Conservation (phyloP, 805 yeast species). For the Starmerella ratchasimensis region DNA sequence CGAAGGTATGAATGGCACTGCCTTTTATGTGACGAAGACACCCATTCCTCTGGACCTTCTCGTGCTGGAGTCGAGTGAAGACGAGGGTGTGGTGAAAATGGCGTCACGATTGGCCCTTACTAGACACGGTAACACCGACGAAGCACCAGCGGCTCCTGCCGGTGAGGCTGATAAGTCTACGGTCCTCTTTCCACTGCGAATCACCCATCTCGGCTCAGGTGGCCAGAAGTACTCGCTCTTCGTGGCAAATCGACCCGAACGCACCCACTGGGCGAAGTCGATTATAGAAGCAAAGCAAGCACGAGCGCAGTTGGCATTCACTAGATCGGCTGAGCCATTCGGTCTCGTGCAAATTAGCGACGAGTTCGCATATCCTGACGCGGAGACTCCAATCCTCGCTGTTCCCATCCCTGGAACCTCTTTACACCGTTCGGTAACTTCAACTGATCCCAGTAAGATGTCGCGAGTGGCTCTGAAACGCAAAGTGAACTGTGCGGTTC, state of each 20-base stretch:
- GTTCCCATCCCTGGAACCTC: conserved; percentile 25
- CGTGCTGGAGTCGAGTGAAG: conserved; percentile 41
- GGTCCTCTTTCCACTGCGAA: conserved; percentile 25
- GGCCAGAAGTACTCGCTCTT: conserved; percentile 26
- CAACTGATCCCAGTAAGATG: conserved; percentile 5
- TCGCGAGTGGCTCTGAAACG: conserved; percentile 24
- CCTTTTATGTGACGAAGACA: conserved; percentile 25
- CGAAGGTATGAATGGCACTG: conserved; percentile 26
- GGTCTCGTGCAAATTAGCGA: conserved; percentile 40
- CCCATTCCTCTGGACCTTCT: conserved; percentile 37
- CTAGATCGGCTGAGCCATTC: conserved; percentile 40
- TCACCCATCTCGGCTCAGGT: conserved; percentile 26
- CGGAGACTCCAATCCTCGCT: conserved; percentile 31
- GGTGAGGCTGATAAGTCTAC: conserved; percentile 18
- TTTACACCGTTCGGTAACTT: conserved; percentile 24
- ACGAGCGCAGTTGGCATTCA: conserved; percentile 24
- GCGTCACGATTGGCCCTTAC: conserved; percentile 18
- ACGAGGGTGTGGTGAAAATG: conserved; percentile 24
- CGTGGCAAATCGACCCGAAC: conserved; percentile 29
- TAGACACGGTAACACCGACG: conserved; percentile 10
- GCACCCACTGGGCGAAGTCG: conserved; percentile 44
- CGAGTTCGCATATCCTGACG: conserved; percentile 51
- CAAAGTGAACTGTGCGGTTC: conserved; percentile 31
- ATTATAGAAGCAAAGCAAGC: conserved; percentile 36
- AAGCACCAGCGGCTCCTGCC: conserved; percentile 6